Evolutionary conservation across 306 rosid species (phyloP).

Genomic region (Luffa acutangula): DNA sequence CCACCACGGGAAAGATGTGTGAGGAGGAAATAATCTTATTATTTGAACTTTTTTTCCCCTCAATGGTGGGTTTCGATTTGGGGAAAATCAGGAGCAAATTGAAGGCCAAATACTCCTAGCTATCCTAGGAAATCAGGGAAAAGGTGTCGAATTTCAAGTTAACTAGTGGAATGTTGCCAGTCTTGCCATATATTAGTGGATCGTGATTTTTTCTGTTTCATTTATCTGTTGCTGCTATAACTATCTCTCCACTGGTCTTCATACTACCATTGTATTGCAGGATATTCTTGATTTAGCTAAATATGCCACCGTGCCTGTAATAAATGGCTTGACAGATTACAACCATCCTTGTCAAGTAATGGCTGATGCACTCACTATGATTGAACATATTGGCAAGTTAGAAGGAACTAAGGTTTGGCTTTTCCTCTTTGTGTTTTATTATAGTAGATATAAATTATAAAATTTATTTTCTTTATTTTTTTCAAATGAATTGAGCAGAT

Average conservation of each 20-base stretch:
- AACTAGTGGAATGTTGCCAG: not conserved
- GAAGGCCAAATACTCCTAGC: not conserved
- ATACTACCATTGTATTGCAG: conserved; percentile 26
- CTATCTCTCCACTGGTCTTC: not conserved
- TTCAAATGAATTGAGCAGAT: not conserved
- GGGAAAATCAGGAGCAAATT: not conserved
- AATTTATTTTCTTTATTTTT: not conserved
- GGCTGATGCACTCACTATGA: conserved; percentile 96
- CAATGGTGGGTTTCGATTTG: not conserved
- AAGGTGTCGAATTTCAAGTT: not conserved
- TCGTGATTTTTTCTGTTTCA: not conserved
- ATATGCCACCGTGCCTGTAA: conserved; percentile 70
- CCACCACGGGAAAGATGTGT: not conserved
- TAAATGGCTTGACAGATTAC: conserved; percentile 95
- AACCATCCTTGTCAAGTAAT: conserved; percentile 95
- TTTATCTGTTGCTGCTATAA: not conserved
- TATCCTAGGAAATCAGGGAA: not conserved
- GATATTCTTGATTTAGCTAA: conserved; percentile 89
- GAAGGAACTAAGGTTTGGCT: conserved; percentile 82
- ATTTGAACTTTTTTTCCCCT: not conserved
- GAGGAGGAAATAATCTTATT: not conserved
- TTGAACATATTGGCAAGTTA: conserved; percentile 72
- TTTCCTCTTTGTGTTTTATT: conserved; percentile 1
- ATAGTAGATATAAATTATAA: not conserved
- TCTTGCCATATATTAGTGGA: not conserved